A percentile compares a stretch with the other conserved stretches of the same genome.
Evolutionary conservation across 495 filamentous ascomycete genomes (phyloP).

Genomic region (Aspergillus conjunctus): DNA sequence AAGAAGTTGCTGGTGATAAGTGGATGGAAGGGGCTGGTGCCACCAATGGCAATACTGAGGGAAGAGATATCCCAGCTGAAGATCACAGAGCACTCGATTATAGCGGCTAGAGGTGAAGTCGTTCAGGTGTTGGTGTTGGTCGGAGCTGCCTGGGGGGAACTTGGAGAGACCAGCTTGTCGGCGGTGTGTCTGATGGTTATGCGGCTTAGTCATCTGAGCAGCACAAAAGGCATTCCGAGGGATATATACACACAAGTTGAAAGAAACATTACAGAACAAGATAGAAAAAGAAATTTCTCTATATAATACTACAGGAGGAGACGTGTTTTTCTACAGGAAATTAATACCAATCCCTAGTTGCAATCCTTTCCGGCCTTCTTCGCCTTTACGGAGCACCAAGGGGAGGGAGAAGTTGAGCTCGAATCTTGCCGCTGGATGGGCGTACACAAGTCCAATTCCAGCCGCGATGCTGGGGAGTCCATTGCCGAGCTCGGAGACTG

Average conservation of each 20-base stretch:
- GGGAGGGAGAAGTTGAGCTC: constrained; percentile 94
- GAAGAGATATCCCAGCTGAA: background rate
- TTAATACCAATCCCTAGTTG: constrained; percentile 92
- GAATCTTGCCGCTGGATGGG: constrained; percentile 86
- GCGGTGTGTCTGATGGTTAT: constrained; percentile 16
- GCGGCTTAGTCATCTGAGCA: constrained; percentile 10
- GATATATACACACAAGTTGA: constrained; percentile 8
- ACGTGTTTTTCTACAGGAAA: constrained; percentile 67
- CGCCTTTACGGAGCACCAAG: constrained; percentile 74
- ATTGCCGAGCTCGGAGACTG: constrained; percentile 65
- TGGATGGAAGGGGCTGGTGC: background rate
- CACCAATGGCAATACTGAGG: constrained; percentile 10
- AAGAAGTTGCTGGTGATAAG: too few relatives aligned
- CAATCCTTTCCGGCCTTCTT: constrained; percentile 86
- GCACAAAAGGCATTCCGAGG: background rate
- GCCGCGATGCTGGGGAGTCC: constrained; percentile 84
- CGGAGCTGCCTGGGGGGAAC: background rate
- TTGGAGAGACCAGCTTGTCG: constrained; percentile 20
- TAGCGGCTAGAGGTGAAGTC: background rate
- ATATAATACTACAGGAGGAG: constrained; percentile 5
- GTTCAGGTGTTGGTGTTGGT: background rate
- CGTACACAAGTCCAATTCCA: constrained; percentile 90
- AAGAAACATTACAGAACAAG: constrained; percentile 6
- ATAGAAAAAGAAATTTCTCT: constrained; percentile 9
- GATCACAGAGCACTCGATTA: background rate